Conservation (phyloP, 768 basidiomycete species). For the Brasilioporus rufonigricans region DNA sequence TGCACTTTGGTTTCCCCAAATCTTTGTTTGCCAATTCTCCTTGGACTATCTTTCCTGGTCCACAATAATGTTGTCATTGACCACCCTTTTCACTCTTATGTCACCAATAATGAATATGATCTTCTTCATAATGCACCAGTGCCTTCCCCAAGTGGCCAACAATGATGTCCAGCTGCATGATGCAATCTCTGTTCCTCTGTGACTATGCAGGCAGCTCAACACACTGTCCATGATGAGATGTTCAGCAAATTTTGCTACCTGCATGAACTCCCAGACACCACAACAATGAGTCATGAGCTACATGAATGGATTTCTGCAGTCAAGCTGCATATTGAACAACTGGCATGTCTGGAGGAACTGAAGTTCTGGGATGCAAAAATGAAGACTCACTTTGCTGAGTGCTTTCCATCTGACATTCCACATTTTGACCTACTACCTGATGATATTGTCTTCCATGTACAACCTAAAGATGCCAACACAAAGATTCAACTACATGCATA, state of each 20-base stretch:
- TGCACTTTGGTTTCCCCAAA: neutral
- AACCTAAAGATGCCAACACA: constrained; percentile 26
- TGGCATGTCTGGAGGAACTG: neutral
- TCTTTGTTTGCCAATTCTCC: constrained; percentile 7
- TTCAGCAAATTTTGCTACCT: too few species aligned
- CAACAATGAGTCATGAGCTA: too few species aligned
- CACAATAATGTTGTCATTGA: constrained; percentile 36
- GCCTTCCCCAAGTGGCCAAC: too few species aligned
- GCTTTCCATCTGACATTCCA: neutral
- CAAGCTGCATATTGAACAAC: neutral
- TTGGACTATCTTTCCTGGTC: constrained; percentile 35
- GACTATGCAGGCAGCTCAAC: too few species aligned
- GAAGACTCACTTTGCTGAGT: neutral
- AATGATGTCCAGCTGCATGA: too few species aligned
- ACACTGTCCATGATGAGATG: too few species aligned
- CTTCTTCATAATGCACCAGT: too few species aligned
- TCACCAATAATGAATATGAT: too few species aligned
- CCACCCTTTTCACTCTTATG: neutral
- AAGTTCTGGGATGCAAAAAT: neutral
- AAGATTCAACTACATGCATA: constrained; percentile 18
- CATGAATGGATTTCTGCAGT: neutral
- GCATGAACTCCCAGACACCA: too few species aligned
- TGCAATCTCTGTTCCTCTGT: too few species aligned
- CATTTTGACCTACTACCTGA: constrained; percentile 12
- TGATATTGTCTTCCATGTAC: constrained; percentile 23